Percentiles rank a stretch among this genome's conserved stretches.
phyloP scores from a whole-genome alignment of 148 eudicot genomes.

The Agrostemma githago region DNA sequence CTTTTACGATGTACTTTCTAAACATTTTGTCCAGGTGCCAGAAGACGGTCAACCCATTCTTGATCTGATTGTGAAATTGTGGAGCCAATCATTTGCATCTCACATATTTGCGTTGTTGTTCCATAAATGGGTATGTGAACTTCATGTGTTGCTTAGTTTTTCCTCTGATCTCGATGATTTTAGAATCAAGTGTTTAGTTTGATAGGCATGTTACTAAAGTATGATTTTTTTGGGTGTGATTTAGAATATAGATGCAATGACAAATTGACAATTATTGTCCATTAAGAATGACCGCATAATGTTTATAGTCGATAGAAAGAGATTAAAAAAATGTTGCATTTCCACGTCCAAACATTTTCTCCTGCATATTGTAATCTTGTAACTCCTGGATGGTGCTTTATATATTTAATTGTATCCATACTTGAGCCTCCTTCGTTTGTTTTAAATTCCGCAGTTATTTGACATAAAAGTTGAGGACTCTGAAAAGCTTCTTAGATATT shows the following conservation, averaged over 20 bases:
- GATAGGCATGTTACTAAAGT: neutral
- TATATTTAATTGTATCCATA: neutral
- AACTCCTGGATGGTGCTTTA: neutral
- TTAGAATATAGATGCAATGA: neutral
- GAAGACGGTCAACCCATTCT: conserved; percentile 71
- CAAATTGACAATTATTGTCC: neutral
- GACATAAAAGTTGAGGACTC: conserved; percentile 73
- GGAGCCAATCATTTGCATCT: conserved; percentile 99
- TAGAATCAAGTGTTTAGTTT: neutral
- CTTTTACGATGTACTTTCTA: conserved; percentile 80
- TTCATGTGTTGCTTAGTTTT: neutral
- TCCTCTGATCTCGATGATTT: neutral
- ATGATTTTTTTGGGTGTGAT: neutral
- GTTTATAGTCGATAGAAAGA: neutral
- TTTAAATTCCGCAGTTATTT: conserved; percentile 58
- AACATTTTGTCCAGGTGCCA: conserved; percentile 62
- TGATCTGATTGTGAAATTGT: conserved; percentile 75
- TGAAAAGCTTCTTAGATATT: conserved; percentile 81
- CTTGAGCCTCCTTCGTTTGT: conserved; percentile 5
- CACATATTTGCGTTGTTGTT: conserved; percentile 77
- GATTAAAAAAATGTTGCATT: neutral
- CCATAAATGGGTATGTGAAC: conserved; percentile 80
- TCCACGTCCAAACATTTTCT: neutral
- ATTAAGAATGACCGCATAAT: neutral
- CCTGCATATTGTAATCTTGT: neutral